phyloP scores from a whole-genome alignment of 2,329 filamentous ascomycete species.

The Camillea tinctor region DNA sequence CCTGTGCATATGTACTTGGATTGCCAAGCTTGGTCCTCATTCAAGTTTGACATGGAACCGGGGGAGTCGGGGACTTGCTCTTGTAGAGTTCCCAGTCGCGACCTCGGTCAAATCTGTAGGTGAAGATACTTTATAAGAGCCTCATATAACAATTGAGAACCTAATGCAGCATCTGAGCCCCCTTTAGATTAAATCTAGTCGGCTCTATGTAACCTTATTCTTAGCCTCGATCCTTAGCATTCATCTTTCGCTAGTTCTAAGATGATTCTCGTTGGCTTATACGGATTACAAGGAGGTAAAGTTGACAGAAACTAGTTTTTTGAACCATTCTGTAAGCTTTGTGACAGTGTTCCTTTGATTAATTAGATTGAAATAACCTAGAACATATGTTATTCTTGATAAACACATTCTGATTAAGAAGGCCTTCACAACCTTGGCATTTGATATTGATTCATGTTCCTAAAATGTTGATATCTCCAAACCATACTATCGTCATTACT shows the following conservation, averaged over 20 bases:
- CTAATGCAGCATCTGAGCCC: not conserved
- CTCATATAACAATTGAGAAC: not conserved
- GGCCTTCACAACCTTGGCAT: too few relatives aligned
- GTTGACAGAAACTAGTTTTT: not conserved
- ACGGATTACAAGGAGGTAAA: not conserved
- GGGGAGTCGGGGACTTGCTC: not conserved
- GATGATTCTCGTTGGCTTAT: not conserved
- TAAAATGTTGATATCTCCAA: too few relatives aligned
- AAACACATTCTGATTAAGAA: too few relatives aligned
- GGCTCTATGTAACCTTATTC: not conserved
- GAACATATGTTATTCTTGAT: not conserved
- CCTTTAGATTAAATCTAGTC: not conserved
- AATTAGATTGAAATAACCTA: too few relatives aligned
- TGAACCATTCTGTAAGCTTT: not conserved
- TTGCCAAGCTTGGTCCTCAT: constrained; percentile 1
- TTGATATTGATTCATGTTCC: too few relatives aligned
- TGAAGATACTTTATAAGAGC: not conserved
- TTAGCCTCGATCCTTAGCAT: not conserved
- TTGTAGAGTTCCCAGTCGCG: not conserved
- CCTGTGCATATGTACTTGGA: not conserved
- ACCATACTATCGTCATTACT: too few relatives aligned
- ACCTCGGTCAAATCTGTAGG: not conserved
- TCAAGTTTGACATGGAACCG: not conserved
- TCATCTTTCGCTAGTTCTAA: not conserved
- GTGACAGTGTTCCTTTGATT: not conserved